Base-by-base conservation (phyloP, 1,284 basidiomycete species). In the Fomitopsis betulina region DNA sequence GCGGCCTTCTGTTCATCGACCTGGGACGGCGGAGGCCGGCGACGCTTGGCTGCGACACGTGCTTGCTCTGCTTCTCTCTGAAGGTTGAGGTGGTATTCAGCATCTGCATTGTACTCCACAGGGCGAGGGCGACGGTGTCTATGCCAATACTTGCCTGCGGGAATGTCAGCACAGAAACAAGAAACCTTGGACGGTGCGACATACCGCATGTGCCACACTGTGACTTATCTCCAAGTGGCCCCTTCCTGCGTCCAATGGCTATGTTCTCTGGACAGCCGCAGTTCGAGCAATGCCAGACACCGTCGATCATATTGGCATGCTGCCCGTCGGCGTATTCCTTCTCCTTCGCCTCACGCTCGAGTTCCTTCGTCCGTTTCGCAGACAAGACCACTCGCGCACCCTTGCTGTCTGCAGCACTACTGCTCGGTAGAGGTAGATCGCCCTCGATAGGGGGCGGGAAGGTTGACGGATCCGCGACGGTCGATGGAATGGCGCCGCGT, bases 261-360 rank as follows among this genome's bases (percentile, higher is more conserved):
- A 95, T 86, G 63, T 76, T 83, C 68, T 93, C 94, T 0, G 94
- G 93, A 68, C 91, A 91, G 19, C 94, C 94, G 63, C 89, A 95
- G 68, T 94, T 94, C 45, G 90, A 93, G 71, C 94, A 96, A 74
- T 94, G 92, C 94, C 94, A 96, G 3, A 89, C 79, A 0, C 91
- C 93, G 65, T 94, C 77, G 67, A 94, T 89, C 66, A 84, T 79
- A 68, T 93, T 92, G 43, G 86, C 79, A 66, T 92, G 91, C 67
- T 92, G 89, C 8, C 89, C 87, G 65, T 91, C 89, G 33, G 84
- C 85, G 66, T 84, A 91, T 70, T 91, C 90, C 67, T 79, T 86
- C 70, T 91, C 89, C 70, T 91, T 92, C 21, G 89, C 89, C 65
- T 90, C 88, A 42, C 87, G 75, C 73, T 91, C 90, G 19, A 84